Base-by-base conservation (phyloP, 768 basidiomycete genomes). In the Suillus placidus region DNA sequence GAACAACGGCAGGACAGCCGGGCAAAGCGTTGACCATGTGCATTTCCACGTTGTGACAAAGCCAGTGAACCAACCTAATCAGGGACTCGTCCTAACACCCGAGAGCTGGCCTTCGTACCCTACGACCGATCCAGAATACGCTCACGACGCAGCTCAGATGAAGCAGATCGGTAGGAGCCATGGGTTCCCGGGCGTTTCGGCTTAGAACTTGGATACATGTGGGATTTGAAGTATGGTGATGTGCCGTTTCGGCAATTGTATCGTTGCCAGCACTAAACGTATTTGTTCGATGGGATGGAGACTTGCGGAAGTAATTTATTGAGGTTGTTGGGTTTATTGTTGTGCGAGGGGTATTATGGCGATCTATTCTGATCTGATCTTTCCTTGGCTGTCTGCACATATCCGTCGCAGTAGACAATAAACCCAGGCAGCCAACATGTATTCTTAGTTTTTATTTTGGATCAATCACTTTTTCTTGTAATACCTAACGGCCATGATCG, bases 1-100 rank as follows among this genome's bases (percentile, higher is more conserved):
- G 82, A 90, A 89, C 75, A 89, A 88, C 74, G 88, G 88, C 6
- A 78, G 81, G 70, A 73, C 84, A 63, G 88, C 88, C 3, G 87
- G 30, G 34, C 64, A 83, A 80, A 81, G 83, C 64, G 74, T 84
- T 20, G 75, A 76, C 35, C 83, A 84, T 40, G 82, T 83, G n/a
- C 83, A 84, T 68, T 83, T 84, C 71, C 83, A 83, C 67, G 76
- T 84, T 42, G 71, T 83, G 34, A 82, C 83, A 1, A 84, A 83
- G 73, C 58, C 58, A 18, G 3, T 6, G 10, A 5, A 10, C 18
- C 2, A 42, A 42, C 9, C 38, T 30, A 6, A 16, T 6, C 38
- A 7, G 26, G 58, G 58, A 20, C 58, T 60, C 14, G 18, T 60
- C 6, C 58, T 60, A 3, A 38, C 58, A 18, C 58, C 16, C 9